These are phyloP conservation scores for Castanopsis chinensis DNA, from an alignment of 306 rosid genomes.

Conservation along the genomic window DNA sequence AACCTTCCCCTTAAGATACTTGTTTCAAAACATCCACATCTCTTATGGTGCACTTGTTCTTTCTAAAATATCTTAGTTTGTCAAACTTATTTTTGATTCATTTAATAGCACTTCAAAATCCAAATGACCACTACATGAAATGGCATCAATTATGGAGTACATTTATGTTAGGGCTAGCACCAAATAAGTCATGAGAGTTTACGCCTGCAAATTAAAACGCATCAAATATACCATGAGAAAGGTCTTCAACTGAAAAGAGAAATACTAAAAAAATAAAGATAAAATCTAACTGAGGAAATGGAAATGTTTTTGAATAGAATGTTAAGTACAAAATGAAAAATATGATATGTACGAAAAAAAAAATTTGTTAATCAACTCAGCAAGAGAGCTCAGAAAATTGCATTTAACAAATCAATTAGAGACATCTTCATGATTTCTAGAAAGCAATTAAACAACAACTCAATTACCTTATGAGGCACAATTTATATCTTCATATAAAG, in stretches of 20 bases:
- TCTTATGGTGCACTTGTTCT: not conserved
- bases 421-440: conserved; percentile 1
- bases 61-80: not conserved
- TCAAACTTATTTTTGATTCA: not conserved
- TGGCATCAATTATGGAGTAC: not conserved
- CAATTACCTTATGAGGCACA: too few species aligned
- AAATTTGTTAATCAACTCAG: conserved; percentile 9
- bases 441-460: conserved; percentile 28
- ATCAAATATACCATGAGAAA: not conserved
- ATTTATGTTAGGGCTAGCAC: not conserved
- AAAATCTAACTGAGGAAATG: too few species aligned
- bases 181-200: not conserved
- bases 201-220: not conserved
- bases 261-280: not conserved
- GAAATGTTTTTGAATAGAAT: too few species aligned
- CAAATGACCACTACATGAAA: not conserved
- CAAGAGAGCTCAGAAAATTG: not conserved
- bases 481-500: too few species aligned
- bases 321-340: not conserved
- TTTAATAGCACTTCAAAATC: not conserved
- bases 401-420: not conserved
- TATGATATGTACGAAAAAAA: not conserved
- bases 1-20: not conserved
- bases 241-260: not conserved
- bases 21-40: not conserved